These are phyloP conservation scores for Phytophthora ohioensis DNA, from an alignment of 352 stramenopile species.

Conservation along the genomic window DNA sequence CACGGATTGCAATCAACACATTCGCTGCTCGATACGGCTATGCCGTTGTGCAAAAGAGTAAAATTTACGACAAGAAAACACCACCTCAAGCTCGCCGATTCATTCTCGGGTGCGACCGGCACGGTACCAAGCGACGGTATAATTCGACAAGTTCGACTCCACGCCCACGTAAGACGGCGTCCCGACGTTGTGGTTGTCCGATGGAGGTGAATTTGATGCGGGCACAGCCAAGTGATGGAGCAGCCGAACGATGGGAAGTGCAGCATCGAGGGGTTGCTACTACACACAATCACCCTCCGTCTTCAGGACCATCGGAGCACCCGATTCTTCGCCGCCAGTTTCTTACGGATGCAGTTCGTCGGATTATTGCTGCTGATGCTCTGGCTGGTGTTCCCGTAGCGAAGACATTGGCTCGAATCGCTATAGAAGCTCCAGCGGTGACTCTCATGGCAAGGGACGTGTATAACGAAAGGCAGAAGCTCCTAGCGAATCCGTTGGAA, in stretches of 20 bases:
- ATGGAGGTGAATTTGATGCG: slow-evolving; percentile 6
- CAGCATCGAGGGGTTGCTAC: not conserved
- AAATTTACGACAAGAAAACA: not conserved
- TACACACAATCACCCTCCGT: not conserved
- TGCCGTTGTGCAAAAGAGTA: not conserved
- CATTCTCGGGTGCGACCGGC: not conserved
- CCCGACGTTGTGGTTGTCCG: slow-evolving; percentile 1
- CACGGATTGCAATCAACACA: not conserved
- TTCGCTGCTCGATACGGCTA: not conserved
- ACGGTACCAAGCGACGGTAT: not conserved
- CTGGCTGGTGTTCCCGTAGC: not conserved
- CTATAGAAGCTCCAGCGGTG: too few relatives aligned
- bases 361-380: not conserved
- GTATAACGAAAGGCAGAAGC: too few relatives aligned
- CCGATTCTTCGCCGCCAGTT: not conserved
- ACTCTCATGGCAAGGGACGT: too few relatives aligned
- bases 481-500: too few relatives aligned
- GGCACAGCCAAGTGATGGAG: not conserved
- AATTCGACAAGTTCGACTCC: not conserved
- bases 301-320: not conserved
- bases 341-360: not conserved
- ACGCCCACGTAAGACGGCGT: not conserved
- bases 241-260: not conserved
- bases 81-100: not conserved
- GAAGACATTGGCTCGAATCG: not conserved